Evolutionary conservation across 2,329 filamentous ascomycete species (phyloP).

Genomic region (Verticillium klebahnii): DNA sequence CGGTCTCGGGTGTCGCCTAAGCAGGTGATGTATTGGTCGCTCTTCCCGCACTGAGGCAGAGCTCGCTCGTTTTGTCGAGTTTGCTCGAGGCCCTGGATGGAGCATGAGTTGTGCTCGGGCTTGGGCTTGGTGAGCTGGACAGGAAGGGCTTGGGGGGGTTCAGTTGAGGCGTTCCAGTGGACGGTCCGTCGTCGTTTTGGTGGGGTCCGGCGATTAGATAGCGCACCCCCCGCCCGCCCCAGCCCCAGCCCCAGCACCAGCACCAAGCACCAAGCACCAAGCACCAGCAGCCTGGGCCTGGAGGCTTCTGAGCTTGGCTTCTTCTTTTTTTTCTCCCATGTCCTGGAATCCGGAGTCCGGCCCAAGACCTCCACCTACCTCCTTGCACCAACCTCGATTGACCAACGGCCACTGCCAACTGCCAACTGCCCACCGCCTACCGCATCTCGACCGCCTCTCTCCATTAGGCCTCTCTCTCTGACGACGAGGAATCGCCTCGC

Average conservation of each 20-base stretch:
- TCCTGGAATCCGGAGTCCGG: not conserved
- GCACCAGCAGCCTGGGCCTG: too few relatives aligned
- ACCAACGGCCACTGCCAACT: not conserved
- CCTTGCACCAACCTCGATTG: too few relatives aligned
- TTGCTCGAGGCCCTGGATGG: too few relatives aligned
- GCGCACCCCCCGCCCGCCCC: too few relatives aligned
- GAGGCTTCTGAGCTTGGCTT: too few relatives aligned
- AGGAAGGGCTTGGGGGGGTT: not conserved
- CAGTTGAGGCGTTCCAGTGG: not conserved
- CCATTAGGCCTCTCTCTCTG: not conserved
- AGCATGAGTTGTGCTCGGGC: too few relatives aligned
- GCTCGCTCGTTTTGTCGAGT: too few relatives aligned
- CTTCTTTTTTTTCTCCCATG: too few relatives aligned
- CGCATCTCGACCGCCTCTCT: not conserved
- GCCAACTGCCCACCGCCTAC: not conserved
- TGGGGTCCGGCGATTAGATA: not conserved
- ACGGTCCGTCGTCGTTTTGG: not conserved
- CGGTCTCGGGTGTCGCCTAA: not conserved
- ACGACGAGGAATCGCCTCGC: not conserved
- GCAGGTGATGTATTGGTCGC: not conserved
- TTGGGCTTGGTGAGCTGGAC: not conserved
- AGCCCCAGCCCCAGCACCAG: too few relatives aligned
- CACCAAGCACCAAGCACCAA: too few relatives aligned
- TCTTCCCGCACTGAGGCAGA: not conserved
- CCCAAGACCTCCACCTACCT: too few relatives aligned